Base-by-base conservation (phyloP, 257 asterid genomes). In the Solanum sparsipilum region DNA sequence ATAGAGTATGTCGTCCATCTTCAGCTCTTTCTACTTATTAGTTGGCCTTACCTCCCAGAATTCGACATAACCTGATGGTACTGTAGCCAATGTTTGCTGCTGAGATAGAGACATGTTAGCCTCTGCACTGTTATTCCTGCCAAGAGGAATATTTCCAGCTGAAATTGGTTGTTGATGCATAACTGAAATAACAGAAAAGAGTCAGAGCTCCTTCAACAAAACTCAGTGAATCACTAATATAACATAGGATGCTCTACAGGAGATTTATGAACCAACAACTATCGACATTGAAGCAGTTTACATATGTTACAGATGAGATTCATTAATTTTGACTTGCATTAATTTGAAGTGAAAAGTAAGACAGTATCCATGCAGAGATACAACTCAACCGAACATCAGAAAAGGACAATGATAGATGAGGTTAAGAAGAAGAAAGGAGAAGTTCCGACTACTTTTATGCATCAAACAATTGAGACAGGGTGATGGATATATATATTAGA, bases 11-110 rank as follows among this genome's bases (percentile, higher is more conserved):
- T 25, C n/a, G 12, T 44, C 65, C 31, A 68, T 34, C 38, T 41
- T 71, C 81, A 86, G 65, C 23, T 29, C 87, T 72, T 72, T 56
- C 83, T 35, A 72, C 71, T 18, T 71, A 88, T 38, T 72, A 65
- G 41, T 56, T 72, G 36, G 75, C 31, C 83, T 88, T 95, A 97
- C 99, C 99, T 97, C 99, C 99, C 99, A 97, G 91, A 96, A 94
- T 93, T 92, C 92, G 48, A 96, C 91, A 73, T 93, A 97, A 88
- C 93, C 93, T 70, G 98, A 94, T 89, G 91, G 97, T 84, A 94
- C 83, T 65, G 93, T 86, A 91, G 89, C 91, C 68, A 96, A 88
- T 35, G 98, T 88, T 91, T 92, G 98, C 94, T 93, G 99, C 93
- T 94, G 98, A 68, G 94, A 87, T 83, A 93, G 75, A 87, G 98